Base-by-base conservation (phyloP, 495 filamentous ascomycete species). In the Penicillium salamii region DNA sequence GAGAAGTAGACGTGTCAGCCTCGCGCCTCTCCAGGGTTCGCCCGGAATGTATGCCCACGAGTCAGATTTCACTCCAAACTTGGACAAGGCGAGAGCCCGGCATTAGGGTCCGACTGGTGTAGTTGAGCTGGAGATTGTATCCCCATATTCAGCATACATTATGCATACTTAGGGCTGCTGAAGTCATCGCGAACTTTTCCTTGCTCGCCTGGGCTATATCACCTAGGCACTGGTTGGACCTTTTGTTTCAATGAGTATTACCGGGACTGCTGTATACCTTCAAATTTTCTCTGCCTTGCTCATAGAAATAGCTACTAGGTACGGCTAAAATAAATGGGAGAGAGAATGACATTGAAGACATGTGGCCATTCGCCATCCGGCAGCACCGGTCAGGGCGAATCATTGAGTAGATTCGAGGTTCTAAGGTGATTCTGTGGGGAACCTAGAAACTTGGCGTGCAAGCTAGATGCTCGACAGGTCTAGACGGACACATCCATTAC, bases 1-100 rank as follows among this genome's bases (percentile, higher is more conserved):
- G 12, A 9, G 7, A n/a, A 12, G 7, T 1, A 17, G 3, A n/a
- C 14, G n/a, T 29, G 8, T 34, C 26, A 47, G 34, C 14, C 7
- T 32, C 26, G 4, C 24, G 31, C 39, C 12, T 33, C 21, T 19
- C 19, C n/a, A n/a, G n/a, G n/a, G n/a, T n/a, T n/a, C n/a, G 13
- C 24, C 23, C 59, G 59, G 59, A 45, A 42, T 31, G 23, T 6
- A 57, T 34, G 60, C 48, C 60, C 60, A 34, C 60, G 42, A 63
- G 57, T 63, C 14, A 55, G 8, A 50, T 46, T 26, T 5, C 17
- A 33, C 11, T 26, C 49, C 23, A 36, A 14, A 13, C 23, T 7
- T 23, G 14, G 6, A 28, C 3, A 53, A 48, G 50, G 50, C 45
- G 31, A 57, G 3, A 2, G 12, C 9, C n/a, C 46, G 46, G 46